A percentile compares a stretch with the other conserved stretches of the same genome.
Evolutionary conservation across 83 land plant genomes (phyloP).

Genomic region (Diphasiastrum complanatum): DNA sequence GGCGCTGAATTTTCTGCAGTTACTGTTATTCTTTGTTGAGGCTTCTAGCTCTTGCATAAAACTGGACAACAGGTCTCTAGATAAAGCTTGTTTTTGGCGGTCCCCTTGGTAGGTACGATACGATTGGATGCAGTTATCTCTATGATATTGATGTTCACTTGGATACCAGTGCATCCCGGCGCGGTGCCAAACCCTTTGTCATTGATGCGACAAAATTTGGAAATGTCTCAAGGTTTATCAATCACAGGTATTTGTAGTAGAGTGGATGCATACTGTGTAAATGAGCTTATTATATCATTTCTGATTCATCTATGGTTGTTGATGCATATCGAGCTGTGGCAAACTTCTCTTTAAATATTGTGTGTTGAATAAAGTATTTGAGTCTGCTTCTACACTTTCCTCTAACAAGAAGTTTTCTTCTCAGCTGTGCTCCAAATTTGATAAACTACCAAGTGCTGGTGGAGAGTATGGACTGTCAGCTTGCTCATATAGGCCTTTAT

Average conservation of each 20-base stretch:
- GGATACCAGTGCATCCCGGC: constrained; percentile 39
- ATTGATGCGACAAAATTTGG: constrained; percentile 90
- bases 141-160: constrained; percentile 75
- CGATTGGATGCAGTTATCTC: constrained; percentile 65
- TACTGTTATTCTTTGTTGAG: too few species aligned
- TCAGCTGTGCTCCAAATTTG: constrained; percentile 88
- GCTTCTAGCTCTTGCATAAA: too few species aligned
- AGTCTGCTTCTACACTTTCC: too few species aligned
- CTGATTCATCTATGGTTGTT: too few species aligned
- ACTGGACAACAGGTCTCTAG: too few species aligned
- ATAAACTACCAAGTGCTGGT: constrained; percentile 79
- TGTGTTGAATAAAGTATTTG: too few species aligned
- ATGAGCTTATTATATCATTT: neutral
- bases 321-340: too few species aligned
- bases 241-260: constrained; percentile 75
- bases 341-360: too few species aligned
- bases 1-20: too few species aligned
- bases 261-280: neutral
- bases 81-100: neutral
- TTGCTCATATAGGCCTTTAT: constrained; percentile 91
- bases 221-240: constrained; percentile 88
- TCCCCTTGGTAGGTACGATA: constrained; percentile 50
- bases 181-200: constrained; percentile 55
- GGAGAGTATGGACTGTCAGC: constrained; percentile 95
- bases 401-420: neutral